Evolutionary conservation across 2,329 filamentous ascomycete species (phyloP), one percentile per base, ranked within the genome.

Genomic region (Proliferodiscus dingleyae): DNA sequence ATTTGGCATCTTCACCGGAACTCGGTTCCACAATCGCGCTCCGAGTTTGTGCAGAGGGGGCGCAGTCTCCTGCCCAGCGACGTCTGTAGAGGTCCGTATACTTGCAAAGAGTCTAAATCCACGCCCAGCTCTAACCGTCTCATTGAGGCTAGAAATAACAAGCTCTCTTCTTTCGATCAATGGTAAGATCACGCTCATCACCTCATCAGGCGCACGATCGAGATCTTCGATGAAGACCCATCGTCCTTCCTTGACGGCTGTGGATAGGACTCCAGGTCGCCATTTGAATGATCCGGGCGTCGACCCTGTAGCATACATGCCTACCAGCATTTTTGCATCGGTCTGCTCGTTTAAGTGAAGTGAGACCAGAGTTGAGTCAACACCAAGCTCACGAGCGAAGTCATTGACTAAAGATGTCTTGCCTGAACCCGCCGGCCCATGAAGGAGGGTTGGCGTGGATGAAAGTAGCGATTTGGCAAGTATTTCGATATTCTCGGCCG

Each of bases 201-300:
- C 87, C 66, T 98, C 93, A 54, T 88, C 91, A 4, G 94, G 93
- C 9, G 93, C 93, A 51, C 91, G 83, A 63, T 98, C 90, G 32
- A 99, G 75, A 65, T 99, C 94, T 66, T 99, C 94, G 48, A 99
- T 94, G 54, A 98, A 74, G 5, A 98, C 87, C 94, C 93, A 98
- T 60, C 91, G 79, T 13, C 93, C 94, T 71, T 98, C 91, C 61
- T 79, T 84, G 2, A 97, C 89, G 28, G 94, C 94, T 23, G 89
- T 95, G 0, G 93, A 96, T 56, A 99, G 71, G 16, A 97, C 87
- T 67, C 93, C 93, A 3, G 93, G 81, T 49, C 87, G 81, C 93
- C 93, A 99, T 41, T 80, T 79, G 63, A 98, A 98, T 8, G 87
- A 90, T 1, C 90, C 90, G 1, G 89, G 90, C 50, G 84, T 86